These are phyloP conservation scores for Sideroxylon spinosum DNA, from an alignment of 179 eudicot species.

Conservation along the genomic window DNA sequence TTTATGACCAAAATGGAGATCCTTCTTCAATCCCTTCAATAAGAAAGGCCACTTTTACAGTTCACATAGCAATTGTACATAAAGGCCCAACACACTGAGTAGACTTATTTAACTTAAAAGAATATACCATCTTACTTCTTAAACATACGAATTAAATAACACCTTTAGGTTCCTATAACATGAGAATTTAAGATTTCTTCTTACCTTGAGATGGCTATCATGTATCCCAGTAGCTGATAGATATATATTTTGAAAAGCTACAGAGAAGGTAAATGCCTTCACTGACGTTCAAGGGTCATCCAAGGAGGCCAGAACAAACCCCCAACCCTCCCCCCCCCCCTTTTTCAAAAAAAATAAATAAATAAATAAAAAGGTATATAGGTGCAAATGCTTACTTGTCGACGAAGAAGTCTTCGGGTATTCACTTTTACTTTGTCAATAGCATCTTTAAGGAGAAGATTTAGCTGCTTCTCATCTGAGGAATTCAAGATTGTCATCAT, in stretches of 20 bases:
- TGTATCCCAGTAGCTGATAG: background rate
- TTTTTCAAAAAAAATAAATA: background rate
- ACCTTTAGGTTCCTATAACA: background rate
- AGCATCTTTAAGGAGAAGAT: conserved; percentile 50
- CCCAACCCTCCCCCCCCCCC: background rate
- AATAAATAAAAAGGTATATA: background rate
- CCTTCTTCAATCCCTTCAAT: background rate
- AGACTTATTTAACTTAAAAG: background rate
- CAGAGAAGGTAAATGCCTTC: background rate
- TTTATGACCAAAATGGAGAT: background rate
- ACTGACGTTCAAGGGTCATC: background rate
- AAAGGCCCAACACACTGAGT: background rate
- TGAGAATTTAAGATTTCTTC: background rate
- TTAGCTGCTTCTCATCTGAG: conserved; percentile 28
- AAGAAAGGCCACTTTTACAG: background rate
- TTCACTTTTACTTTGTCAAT: conserved; percentile 61
- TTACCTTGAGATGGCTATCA: background rate
- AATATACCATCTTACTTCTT: background rate
- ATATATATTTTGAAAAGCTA: background rate
- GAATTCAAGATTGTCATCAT: conserved; percentile 35
- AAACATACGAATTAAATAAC: background rate
- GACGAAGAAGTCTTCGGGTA: conserved; percentile 88
- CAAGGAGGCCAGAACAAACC: background rate
- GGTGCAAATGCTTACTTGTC: conserved; percentile 56
- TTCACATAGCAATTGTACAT: background rate